phyloP scores from a whole-genome alignment of 192 early-diverging fungal species.

The Backusella liffmaniae region DNA sequence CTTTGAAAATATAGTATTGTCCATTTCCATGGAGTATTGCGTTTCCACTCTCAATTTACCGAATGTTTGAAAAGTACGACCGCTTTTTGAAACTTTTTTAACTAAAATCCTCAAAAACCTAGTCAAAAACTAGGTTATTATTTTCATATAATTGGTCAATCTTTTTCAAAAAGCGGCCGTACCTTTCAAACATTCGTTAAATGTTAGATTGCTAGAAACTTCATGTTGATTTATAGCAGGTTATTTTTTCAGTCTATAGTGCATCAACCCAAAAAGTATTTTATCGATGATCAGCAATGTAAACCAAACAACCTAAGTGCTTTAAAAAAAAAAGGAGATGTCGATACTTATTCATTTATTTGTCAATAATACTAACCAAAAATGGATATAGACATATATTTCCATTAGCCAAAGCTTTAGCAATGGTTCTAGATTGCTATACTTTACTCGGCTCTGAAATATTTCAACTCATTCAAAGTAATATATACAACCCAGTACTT shows the following conservation, averaged over 20 bases:
- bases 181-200: too few relatives aligned
- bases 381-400: not conserved
- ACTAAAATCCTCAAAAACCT: too few relatives aligned
- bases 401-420: not conserved
- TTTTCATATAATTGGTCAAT: too few relatives aligned
- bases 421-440: not conserved
- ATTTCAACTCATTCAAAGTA: not conserved
- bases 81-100: too few relatives aligned
- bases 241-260: not conserved
- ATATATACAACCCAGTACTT: not conserved
- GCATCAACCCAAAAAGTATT: not conserved
- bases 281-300: not conserved
- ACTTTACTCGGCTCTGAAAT: not conserved
- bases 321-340: not conserved
- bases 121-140: too few relatives aligned
- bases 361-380: not conserved
- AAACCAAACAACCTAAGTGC: not conserved
- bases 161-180: too few relatives aligned
- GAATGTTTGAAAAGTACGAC: too few relatives aligned
- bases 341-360: not conserved
- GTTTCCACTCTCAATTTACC: too few relatives aligned
- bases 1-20: too few relatives aligned
- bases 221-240: too few relatives aligned
- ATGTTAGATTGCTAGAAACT: too few relatives aligned
- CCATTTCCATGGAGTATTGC: too few relatives aligned